Evolutionary conservation across 176 grass and related monocot species (phyloP), one percentile per base, ranked within the genome.

Genomic region (Carex littledalei): DNA sequence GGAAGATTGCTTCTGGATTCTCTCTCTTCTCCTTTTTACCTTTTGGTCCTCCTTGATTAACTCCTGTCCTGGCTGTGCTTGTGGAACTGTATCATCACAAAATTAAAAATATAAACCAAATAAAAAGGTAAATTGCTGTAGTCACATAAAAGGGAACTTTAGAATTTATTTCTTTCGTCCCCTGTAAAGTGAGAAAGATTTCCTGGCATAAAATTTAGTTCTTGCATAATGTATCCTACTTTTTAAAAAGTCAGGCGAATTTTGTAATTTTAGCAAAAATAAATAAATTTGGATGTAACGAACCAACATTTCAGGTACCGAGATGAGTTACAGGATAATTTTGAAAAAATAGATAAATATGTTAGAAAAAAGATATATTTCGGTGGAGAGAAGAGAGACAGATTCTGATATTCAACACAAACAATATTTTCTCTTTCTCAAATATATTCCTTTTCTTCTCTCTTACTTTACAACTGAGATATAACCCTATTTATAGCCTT

Each of bases 1-100:
- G 45, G 92, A 88, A 67, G 92, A 94, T 69, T 97, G 94, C 77
- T 90, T 94, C 41, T 97, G 90, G 90, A 85, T 89, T 83, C 87
- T 86, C 55, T 99, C 93, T 78, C 96, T 90, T 79, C 87, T 90
- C 14, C 66, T 79, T 59, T 99, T 99, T 54, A 91, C 93, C 84
- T 94, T 99, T 78, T 94, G 93, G 82, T 99, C 96, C 86, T 99
- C 96, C 84, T 90, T 89, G 54, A 95, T 89, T 67, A 99, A 89
- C 84, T 99, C 96, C 96, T 82, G 95, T 99, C 82, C 86, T 95
- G 35, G 57, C 88, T 21, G 84, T 94, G 87, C 90, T 99, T 88
- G 94, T 93, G 37, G 85, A 89, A 74, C 96, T 99, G 80, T 8
- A 65, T 20, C 16, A 65, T 62, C 31, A 76, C 8, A 76, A 29